These are phyloP conservation scores for Penicillium maclennaniae DNA, from an alignment of 495 filamentous ascomycete genomes.

Conservation along the genomic window DNA sequence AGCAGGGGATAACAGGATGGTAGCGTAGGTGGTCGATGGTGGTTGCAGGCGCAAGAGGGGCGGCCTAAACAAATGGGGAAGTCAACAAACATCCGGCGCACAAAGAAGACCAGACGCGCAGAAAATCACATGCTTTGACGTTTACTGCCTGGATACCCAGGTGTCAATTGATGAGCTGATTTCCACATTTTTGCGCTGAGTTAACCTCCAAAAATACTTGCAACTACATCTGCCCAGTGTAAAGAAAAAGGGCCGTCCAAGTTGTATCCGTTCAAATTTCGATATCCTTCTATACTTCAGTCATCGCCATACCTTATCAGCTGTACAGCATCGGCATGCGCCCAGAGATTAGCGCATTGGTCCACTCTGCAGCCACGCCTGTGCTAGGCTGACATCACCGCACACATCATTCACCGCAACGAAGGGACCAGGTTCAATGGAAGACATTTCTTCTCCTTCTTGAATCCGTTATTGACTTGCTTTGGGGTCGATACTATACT, in stretches of 20 bases:
- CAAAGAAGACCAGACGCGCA: conserved; percentile 15
- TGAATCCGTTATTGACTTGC: background rate
- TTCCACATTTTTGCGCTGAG: background rate
- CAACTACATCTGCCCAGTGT: background rate
- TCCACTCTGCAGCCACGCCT: conserved; percentile 18
- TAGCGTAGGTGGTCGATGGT: conserved; percentile 8
- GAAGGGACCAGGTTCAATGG: conserved; percentile 7
- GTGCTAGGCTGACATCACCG: conserved; percentile 26
- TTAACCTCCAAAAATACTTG: background rate
- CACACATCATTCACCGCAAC: conserved; percentile 14
- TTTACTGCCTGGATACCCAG: conserved; percentile 2
- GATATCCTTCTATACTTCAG: background rate
- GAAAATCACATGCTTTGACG: conserved; percentile 13
- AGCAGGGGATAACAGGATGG: conserved; percentile 22
- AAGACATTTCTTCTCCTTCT: background rate
- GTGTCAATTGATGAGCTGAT: background rate
- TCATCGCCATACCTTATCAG: background rate
- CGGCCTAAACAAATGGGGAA: conserved; percentile 27
- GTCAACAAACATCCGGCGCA: conserved; percentile 38
- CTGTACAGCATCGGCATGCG: background rate
- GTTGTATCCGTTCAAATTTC: background rate
- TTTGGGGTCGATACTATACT: conserved; percentile 1
- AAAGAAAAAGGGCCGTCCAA: background rate
- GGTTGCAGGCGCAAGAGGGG: conserved; percentile 18
- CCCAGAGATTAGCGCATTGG: conserved; percentile 15